Base-by-base conservation (phyloP, 768 basidiomycete species). In the Trametes cingulata region DNA sequence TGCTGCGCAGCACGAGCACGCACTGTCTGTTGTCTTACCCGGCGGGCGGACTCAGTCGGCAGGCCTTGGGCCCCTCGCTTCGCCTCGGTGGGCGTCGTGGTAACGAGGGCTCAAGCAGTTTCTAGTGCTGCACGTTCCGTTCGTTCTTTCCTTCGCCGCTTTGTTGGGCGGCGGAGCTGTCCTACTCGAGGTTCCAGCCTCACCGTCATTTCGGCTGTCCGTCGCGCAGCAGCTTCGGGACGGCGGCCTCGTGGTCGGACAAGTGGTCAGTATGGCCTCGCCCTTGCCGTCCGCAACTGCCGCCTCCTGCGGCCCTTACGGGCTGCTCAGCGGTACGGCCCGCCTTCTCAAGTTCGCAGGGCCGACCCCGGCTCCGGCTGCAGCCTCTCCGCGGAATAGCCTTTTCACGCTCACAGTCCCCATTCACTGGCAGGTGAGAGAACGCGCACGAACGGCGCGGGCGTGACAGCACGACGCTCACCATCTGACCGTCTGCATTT, bases 401-500 rank as follows among this genome's bases (percentile, higher is more conserved):
- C 60, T 61, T 61, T 61, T 55, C 60, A 56, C 54, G 53, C 40
- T 20, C 53, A 22, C 47, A 20, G 27, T 20, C 29, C 53, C 10
- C 52, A 43, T 55, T 39, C 58, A 46, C 13, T 59, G n/a, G 39
- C 24, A 27, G 48, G 58, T 47, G 50, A 36, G 47, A 53, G 52
- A 60, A 47, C 51, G 46, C 60, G 54, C 41, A 56, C 27, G 47
- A 27, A 29, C 7, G 20, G 27, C n/a, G 47, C 40, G 47, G 48
- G 49, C 41, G 43, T n/a, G 60, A 48, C 19, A 36, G 41, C 41
- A 47, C 20, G 13, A 29, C 42, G 42, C 24, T 43, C 51, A 58
- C 58, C 56, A 59, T 59, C 58, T 59, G 58, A 60, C 58, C 52
- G 57, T 24, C 46, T 49, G 46, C 37, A 35, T 22, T 54, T 41